phyloP scores from a whole-genome alignment of 2,329 filamentous ascomycete genomes.

The Cadophora gregata region DNA sequence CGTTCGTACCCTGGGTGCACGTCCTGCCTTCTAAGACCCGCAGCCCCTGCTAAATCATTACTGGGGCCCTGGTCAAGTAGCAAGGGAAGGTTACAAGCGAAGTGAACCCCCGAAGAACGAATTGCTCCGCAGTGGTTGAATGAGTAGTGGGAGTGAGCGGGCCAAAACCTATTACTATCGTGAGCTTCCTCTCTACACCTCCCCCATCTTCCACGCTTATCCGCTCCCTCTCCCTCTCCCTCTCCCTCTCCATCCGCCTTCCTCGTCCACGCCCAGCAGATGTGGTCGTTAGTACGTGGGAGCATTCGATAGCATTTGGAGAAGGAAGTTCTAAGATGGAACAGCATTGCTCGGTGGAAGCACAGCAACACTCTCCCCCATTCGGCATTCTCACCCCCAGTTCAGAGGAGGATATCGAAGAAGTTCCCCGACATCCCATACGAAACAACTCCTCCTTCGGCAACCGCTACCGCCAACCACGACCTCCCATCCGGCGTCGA shows the following conservation, averaged over 20 bases:
- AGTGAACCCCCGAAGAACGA: slow-evolving; percentile 27
- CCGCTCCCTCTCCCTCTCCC: slow-evolving; percentile 11
- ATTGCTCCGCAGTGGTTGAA: slow-evolving; percentile 20
- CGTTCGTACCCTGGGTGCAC: slow-evolving; percentile 28
- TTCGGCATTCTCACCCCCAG: slow-evolving; percentile 34
- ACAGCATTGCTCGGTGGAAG: slow-evolving; percentile 25
- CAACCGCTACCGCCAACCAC: slow-evolving; percentile 18
- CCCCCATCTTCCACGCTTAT: slow-evolving; percentile 20
- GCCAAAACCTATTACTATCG: slow-evolving; percentile 34
- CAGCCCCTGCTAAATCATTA: slow-evolving; percentile 25
- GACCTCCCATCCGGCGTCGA: slow-evolving; percentile 29
- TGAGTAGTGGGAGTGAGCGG: slow-evolving; percentile 13
- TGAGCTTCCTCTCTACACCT: slow-evolving; percentile 29
- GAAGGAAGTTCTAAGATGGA: slow-evolving; percentile 32
- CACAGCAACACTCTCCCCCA: slow-evolving; percentile 31
- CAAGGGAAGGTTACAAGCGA: slow-evolving; percentile 30
- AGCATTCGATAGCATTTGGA: slow-evolving; percentile 21
- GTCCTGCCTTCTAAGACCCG: slow-evolving; percentile 29
- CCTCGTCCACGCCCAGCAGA: slow-evolving; percentile 16
- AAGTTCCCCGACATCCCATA: slow-evolving; percentile 28
- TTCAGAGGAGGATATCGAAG: slow-evolving; percentile 38
- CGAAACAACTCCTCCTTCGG: slow-evolving; percentile 18
- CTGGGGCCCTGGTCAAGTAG: slow-evolving; percentile 17
- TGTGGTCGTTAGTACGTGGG: slow-evolving; percentile 22
- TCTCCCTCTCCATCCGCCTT: neutral